These are phyloP conservation scores for Talaromyces thailandensis DNA, from an alignment of 495 filamentous ascomycete genomes.

Conservation along the genomic window DNA sequence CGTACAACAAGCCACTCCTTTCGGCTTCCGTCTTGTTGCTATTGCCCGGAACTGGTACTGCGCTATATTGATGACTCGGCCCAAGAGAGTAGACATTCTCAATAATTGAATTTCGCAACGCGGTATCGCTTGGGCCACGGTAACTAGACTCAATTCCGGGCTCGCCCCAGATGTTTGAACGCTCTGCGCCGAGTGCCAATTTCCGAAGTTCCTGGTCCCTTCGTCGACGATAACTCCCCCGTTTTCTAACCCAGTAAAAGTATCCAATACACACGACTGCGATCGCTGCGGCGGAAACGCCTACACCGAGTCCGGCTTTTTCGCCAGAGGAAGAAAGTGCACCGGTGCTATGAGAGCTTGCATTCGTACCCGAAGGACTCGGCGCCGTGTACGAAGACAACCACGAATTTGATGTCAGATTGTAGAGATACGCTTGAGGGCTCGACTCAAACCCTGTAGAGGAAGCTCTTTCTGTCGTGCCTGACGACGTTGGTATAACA, in stretches of 20 bases:
- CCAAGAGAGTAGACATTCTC: slow-evolving; percentile 2
- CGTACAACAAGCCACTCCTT: slow-evolving; percentile 45
- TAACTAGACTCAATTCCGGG: slow-evolving; percentile 8
- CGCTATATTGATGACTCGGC: slow-evolving; percentile 6
- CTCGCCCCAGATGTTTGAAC: slow-evolving; percentile 35
- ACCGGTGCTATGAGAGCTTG: background rate
- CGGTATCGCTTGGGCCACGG: background rate
- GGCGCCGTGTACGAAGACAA: slow-evolving; percentile 58
- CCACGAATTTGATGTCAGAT: slow-evolving; percentile 69
- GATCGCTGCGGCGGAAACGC: slow-evolving; percentile 47
- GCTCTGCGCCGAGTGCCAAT: slow-evolving; percentile 40
- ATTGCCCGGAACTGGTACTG: slow-evolving; percentile 5
- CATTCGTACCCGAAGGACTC: background rate
- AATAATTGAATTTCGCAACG: slow-evolving; percentile 2
- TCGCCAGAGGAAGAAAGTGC: slow-evolving; percentile 26
- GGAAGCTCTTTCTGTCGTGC: slow-evolving; percentile 29
- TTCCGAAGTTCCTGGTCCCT: slow-evolving; percentile 46
- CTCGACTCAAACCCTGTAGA: slow-evolving; percentile 25
- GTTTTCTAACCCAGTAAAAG: slow-evolving; percentile 28
- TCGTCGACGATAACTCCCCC: slow-evolving; percentile 31
- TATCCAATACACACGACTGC: slow-evolving; percentile 50
- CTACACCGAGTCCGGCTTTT: slow-evolving; percentile 63
- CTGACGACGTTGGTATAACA: slow-evolving; percentile 44
- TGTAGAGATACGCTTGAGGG: slow-evolving; percentile 57
- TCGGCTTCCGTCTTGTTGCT: slow-evolving; percentile 29